A percentile compares a stretch with the other conserved stretches of the same genome.
Evolutionary conservation across 805 yeast genomes (phyloP).

Genomic region (Yamadazyma tumulicola): DNA sequence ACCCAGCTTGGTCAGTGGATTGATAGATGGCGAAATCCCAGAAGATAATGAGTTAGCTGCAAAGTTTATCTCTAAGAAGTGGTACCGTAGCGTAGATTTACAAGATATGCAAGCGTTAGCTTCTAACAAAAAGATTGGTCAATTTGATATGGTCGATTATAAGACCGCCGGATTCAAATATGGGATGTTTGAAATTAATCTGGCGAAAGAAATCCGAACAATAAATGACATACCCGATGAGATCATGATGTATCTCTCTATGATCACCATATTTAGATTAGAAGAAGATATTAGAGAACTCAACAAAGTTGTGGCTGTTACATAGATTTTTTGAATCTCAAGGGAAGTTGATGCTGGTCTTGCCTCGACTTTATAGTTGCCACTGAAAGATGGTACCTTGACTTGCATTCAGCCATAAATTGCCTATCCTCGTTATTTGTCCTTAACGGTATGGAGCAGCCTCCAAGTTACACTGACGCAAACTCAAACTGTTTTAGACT

Average conservation of each 20-base stretch:
- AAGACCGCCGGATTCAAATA: neutral
- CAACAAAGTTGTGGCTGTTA: no score
- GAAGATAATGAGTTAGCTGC: neutral
- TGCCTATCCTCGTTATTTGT: no score
- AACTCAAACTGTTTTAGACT: no score
- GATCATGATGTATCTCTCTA: neutral
- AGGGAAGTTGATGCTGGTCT: no score
- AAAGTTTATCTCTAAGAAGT: neutral
- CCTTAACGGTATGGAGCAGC: no score
- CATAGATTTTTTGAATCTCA: no score
- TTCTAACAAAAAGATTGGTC: neutral
- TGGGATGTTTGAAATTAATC: neutral
- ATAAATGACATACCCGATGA: neutral
- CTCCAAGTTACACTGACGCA: no score
- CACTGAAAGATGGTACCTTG: no score
- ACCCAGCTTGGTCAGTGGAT: neutral
- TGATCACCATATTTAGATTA: neutral
- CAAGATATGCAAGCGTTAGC: neutral
- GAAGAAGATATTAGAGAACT: neutral
- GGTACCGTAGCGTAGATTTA: neutral
- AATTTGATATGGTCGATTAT: neutral
- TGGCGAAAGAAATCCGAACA: neutral
- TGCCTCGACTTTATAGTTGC: no score
- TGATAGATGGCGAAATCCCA: neutral
- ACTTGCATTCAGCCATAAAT: no score